These are phyloP conservation scores for Dryadomyces sulphureus DNA, from an alignment of 2,329 filamentous ascomycete species.

Conservation along the genomic window DNA sequence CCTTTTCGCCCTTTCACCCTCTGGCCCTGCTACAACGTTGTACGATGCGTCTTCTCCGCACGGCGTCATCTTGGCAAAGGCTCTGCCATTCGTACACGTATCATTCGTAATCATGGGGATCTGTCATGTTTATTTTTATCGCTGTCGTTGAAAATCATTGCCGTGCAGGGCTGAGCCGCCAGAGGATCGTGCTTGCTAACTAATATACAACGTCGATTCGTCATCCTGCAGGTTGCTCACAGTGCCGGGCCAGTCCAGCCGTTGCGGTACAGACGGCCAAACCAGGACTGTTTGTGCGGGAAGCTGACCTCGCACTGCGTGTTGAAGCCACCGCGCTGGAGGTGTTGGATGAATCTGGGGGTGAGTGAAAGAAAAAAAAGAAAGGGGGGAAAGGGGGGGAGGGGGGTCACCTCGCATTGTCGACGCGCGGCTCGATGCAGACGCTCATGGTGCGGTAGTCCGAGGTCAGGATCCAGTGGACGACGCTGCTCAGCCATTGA, in stretches of 20 bases:
- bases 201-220: not conserved
- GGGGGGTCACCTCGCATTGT: constrained; percentile 72
- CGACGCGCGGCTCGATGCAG: constrained; percentile 77
- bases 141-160: too few relatives aligned
- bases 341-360: constrained; percentile 52
- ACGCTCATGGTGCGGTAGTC: constrained; percentile 73
- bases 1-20: too few relatives aligned
- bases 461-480: constrained; percentile 70
- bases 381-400: not conserved
- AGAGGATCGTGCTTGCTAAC: not conserved
- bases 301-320: constrained; percentile 79
- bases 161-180: too few relatives aligned
- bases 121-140: too few relatives aligned
- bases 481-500: constrained; percentile 68
- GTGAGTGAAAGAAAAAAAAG: not conserved
- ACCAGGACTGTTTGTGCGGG: constrained; percentile 82
- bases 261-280: constrained; percentile 68
- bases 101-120: too few relatives aligned
- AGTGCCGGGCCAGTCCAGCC: constrained; percentile 59
- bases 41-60: too few relatives aligned
- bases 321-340: constrained; percentile 63
- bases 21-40: too few relatives aligned
- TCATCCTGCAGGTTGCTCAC: constrained; percentile 18
- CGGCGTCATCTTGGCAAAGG: too few relatives aligned
- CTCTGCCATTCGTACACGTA: too few relatives aligned